A percentile compares a stretch with the other conserved stretches of the same genome.
Evolutionary conservation across 176 grass and related monocot genomes (phyloP).

Genomic region (Thinopyrum elongatum): DNA sequence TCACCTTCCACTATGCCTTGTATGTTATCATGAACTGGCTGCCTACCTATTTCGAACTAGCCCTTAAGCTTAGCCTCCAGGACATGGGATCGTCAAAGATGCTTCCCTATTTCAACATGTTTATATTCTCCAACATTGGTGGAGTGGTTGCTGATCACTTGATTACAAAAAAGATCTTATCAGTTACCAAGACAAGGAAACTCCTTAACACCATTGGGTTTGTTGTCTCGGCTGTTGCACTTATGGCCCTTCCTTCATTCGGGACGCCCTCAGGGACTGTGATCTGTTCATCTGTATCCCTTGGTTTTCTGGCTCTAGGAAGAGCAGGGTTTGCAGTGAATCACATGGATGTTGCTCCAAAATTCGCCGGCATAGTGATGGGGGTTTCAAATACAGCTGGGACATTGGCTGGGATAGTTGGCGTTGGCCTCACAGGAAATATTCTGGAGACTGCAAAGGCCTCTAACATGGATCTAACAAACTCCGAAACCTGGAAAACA

Average conservation of each 20-base stretch:
- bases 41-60: neutral
- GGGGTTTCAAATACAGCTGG: slow-evolving; percentile 19
- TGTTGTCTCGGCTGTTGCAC: slow-evolving; percentile 4
- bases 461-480: slow-evolving; percentile 4
- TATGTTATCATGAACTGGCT: slow-evolving; percentile 24
- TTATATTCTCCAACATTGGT: slow-evolving; percentile 22
- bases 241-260: slow-evolving; percentile 10
- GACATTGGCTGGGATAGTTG: slow-evolving; percentile 19
- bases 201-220: slow-evolving; percentile 7
- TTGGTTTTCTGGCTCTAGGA: slow-evolving; percentile 16
- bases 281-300: neutral
- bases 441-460: slow-evolving; percentile 18
- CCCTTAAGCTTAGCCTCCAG: slow-evolving; percentile 12
- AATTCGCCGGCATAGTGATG: slow-evolving; percentile 9
- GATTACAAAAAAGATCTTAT: slow-evolving; percentile 6
- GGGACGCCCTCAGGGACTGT: slow-evolving; percentile 11
- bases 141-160: slow-evolving; percentile 6
- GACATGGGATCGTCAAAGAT: slow-evolving; percentile 19
- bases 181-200: slow-evolving; percentile 8
- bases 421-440: neutral
- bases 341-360: slow-evolving; percentile 17
- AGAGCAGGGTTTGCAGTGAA: slow-evolving; percentile 9
- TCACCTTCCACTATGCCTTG: slow-evolving; percentile 18
- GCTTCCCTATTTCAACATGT: slow-evolving; percentile 17
- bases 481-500: neutral